Base-by-base conservation (phyloP, 2,329 filamentous ascomycete species). In the Fonsecaea nubica region DNA sequence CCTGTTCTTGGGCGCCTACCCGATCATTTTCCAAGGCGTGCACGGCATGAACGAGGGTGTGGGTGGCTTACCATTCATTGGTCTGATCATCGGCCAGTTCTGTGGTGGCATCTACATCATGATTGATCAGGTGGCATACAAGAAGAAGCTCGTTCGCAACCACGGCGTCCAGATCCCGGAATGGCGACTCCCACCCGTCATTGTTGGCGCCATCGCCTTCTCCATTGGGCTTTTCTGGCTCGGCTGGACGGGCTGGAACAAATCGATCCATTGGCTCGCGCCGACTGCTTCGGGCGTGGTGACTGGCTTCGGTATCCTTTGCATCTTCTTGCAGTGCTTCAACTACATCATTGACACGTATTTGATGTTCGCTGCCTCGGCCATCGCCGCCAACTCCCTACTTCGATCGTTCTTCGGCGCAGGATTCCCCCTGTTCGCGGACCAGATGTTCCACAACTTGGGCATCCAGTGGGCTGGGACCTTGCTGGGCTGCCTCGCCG, bases 21-120 rank as follows among this genome's bases (percentile, higher is more conserved):
- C 76, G 54, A 72, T 76, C 50, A 75, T 79, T 60, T 76, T 75
- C 72, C 73, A 76, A 50, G 72, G 72, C 33, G 83, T 93, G 4
- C 90, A 96, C 77, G 84, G 85, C 71, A 90, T 94, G 81, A 86
- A 80, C 36, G 74, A 84, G 1, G 93, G 93, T 63, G 78, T 91
- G 18, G 85, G 88, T 3, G 92, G 92, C 1, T 83, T 97, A 4
- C 88, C 92, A 7, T 93, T 93, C 77, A 92, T 97, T 72, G 93
- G 92, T 62, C 92, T 97, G 89, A 86, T 95, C 61, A 73, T 83
- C 8, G 92, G 92, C 57, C 86, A 92, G 75, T 66, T 94, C 13
- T 78, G 91, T 61, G 90, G 90, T 0, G 91, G 90, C 56, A 66
- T 82, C 8, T 83, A 84, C 56, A 88, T 94, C 68, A 80, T 91